Conservation (phyloP, 2,329 filamentous ascomycete genomes). For the Fusarium veterinarium region DNA sequence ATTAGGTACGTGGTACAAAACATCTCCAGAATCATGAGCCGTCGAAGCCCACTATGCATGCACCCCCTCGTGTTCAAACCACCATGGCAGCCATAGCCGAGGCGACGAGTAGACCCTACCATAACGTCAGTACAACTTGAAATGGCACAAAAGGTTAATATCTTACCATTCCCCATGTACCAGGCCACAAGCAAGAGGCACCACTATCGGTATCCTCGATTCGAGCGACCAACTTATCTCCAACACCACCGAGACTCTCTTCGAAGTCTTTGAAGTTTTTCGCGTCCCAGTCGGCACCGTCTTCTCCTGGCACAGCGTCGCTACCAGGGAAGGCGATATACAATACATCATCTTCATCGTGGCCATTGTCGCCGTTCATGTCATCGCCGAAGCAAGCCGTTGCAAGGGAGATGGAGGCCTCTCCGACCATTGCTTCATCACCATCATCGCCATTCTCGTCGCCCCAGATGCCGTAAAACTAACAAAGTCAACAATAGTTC, state of each 20-base stretch:
- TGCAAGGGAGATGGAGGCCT: slow-evolving; percentile 68
- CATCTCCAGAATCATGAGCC: background rate
- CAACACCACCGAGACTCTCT: slow-evolving; percentile 61
- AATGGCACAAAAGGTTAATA: background rate
- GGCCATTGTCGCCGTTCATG: slow-evolving; percentile 66
- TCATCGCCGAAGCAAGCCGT: slow-evolving; percentile 65
- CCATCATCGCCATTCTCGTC: slow-evolving; percentile 69
- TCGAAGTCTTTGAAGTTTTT: slow-evolving; percentile 61
- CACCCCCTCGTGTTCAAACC: slow-evolving; percentile 39
- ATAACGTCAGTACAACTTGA: slow-evolving; percentile 5
- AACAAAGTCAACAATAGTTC: background rate
- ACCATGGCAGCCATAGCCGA: slow-evolving; percentile 41
- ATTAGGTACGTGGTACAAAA: background rate
- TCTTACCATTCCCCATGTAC: slow-evolving; percentile 10
- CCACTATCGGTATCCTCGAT: slow-evolving; percentile 38
- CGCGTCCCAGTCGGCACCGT: slow-evolving; percentile 66
- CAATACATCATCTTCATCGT: slow-evolving; percentile 68
- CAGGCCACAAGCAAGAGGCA: slow-evolving; percentile 14
- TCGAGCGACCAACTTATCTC: slow-evolving; percentile 61
- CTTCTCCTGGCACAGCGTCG: slow-evolving; percentile 66
- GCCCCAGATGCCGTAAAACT: slow-evolving; percentile 71
- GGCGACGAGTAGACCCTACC: slow-evolving; percentile 40
- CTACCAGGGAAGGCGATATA: slow-evolving; percentile 70
- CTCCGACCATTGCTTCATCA: slow-evolving; percentile 61
- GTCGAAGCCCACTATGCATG: slow-evolving; percentile 1